Evolutionary conservation across 2,329 filamentous ascomycete genomes (phyloP).

Genomic region (Aureobasidium sp.): DNA sequence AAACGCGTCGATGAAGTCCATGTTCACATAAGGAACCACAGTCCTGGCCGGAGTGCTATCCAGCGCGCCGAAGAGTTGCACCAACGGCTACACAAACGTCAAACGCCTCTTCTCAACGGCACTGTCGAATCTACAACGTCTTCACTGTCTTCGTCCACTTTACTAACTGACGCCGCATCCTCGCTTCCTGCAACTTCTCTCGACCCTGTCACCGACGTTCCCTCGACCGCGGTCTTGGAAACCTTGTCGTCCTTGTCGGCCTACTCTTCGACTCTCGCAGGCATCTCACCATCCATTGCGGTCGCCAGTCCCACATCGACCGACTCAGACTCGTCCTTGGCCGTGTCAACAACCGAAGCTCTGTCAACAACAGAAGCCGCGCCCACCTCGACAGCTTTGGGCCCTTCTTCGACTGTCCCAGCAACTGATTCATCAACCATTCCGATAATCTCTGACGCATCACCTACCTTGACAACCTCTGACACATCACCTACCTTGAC

Average conservation of each 20-base stretch:
- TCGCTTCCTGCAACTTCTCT: background rate
- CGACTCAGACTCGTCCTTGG: background rate
- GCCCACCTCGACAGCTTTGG: background rate
- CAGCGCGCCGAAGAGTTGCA: background rate
- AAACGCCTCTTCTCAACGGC: slow-evolving; percentile 11
- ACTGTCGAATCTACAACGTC: slow-evolving; percentile 8
- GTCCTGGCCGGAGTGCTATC: background rate
- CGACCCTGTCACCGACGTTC: background rate
- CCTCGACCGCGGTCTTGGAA: background rate
- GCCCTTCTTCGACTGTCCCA: background rate
- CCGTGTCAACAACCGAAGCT: background rate
- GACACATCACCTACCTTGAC: background rate
- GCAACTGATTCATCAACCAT: background rate
- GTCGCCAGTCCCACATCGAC: background rate
- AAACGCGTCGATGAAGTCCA: slow-evolving; percentile 11
- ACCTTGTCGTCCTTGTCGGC: background rate
- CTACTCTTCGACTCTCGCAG: background rate
- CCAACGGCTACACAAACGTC: slow-evolving; percentile 9
- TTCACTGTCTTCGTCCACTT: slow-evolving; percentile 11
- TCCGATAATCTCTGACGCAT: background rate
- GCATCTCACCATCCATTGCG: background rate
- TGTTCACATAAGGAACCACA: slow-evolving; percentile 9
- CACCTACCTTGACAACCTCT: background rate
- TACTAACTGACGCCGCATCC: slow-evolving; percentile 12
- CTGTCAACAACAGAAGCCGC: background rate